These are phyloP conservation scores for Rubroboletus satanas DNA, from an alignment of 768 basidiomycete species.

Conservation along the genomic window DNA sequence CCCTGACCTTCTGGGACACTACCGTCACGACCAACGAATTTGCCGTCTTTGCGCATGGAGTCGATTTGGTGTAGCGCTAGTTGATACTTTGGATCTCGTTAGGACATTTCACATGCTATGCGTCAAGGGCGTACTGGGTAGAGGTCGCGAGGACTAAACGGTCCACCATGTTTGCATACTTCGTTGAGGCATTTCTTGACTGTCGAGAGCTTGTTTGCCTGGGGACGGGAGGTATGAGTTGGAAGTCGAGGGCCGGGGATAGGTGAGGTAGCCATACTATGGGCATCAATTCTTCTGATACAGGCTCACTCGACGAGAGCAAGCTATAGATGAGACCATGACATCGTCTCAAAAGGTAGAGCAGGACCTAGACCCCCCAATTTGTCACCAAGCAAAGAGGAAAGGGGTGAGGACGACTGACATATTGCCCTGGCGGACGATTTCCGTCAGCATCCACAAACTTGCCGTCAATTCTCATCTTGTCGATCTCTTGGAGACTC, in stretches of 20 bases:
- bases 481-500: constrained; percentile 92
- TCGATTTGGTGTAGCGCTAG: constrained; percentile 95
- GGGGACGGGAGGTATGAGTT: background rate
- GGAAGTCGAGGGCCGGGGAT: background rate
- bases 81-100: constrained; percentile 62
- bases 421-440: constrained; percentile 91
- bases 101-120: constrained; percentile 2
- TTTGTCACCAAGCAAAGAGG: background rate
- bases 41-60: constrained; percentile 87
- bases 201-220: constrained; percentile 96
- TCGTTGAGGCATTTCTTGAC: constrained; percentile 97
- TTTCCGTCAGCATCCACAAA: constrained; percentile 94
- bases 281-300: constrained; percentile 97
- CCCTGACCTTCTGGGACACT: constrained; percentile 94
- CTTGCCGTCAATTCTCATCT: constrained; percentile 95
- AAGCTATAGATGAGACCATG: constrained; percentile 94
- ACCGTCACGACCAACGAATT: constrained; percentile 86
- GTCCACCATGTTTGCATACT: constrained; percentile 91
- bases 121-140: constrained; percentile 67
- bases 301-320: constrained; percentile 92
- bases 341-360: constrained; percentile 91
- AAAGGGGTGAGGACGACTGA: constrained; percentile 35
- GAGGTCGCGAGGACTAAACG: constrained; percentile 86
- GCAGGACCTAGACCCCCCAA: constrained; percentile 58
- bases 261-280: constrained; percentile 50